phyloP scores from a whole-genome alignment of 768 basidiomycete genomes.

The Lentinula aciculospora region DNA sequence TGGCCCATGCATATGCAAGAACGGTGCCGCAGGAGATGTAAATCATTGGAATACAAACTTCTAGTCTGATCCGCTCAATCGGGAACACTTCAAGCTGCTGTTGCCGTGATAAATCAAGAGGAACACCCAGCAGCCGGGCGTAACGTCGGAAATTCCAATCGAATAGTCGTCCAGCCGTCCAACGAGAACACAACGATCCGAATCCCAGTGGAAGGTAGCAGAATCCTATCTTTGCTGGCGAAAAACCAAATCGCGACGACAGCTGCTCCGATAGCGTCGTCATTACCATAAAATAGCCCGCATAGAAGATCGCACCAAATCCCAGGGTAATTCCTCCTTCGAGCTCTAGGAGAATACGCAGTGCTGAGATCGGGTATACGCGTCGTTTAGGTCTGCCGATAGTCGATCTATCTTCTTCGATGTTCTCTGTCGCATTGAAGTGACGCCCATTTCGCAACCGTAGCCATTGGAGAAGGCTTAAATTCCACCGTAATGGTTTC shows the following conservation, averaged over 20 bases:
- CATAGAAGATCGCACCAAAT: background rate
- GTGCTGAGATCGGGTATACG: background rate
- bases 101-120: background rate
- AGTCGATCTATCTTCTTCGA: background rate
- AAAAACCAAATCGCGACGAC: background rate
- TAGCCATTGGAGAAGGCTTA: background rate
- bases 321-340: background rate
- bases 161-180: background rate
- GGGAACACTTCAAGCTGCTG: background rate
- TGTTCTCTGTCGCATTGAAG: background rate
- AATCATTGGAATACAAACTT: background rate
- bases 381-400: background rate
- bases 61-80: background rate
- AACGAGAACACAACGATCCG: background rate
- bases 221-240: background rate
- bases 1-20: background rate
- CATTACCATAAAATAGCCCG: background rate
- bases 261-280: background rate
- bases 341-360: background rate
- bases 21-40: background rate
- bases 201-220: background rate
- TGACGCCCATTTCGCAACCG: background rate
- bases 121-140: background rate
- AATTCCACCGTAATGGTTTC: background rate
- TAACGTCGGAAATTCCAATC: background rate